A percentile compares a stretch with the other conserved stretches of the same genome.
Evolutionary conservation across 2,329 filamentous ascomycete genomes (phyloP).

Genomic region (Aspergillus cejpii): DNA sequence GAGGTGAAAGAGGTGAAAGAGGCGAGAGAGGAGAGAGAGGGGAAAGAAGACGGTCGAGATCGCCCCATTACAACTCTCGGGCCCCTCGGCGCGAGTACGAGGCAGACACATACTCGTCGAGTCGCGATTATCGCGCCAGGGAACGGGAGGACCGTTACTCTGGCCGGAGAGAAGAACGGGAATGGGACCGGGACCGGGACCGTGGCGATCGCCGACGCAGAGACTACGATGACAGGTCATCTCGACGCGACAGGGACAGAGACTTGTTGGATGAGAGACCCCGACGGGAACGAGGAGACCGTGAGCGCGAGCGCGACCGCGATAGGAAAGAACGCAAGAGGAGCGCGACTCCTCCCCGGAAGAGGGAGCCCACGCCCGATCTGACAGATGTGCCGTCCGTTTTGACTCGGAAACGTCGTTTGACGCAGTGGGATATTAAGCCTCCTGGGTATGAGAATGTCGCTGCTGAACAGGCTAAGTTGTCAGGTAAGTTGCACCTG

Average conservation of each 20-base stretch:
- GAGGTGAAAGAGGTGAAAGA: conserved; percentile 40
- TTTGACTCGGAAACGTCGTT: conserved; percentile 75
- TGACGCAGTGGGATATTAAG: conserved; percentile 99
- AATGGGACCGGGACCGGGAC: conserved; percentile 72
- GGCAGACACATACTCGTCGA: conserved; percentile 83
- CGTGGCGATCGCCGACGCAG: conserved; percentile 52
- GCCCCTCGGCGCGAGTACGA: conserved; percentile 64
- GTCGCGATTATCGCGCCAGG: conserved; percentile 82
- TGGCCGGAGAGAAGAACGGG: conserved; percentile 64
- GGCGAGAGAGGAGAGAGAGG: conserved; percentile 43
- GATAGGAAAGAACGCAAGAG: conserved; percentile 55
- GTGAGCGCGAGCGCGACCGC: conserved; percentile 35
- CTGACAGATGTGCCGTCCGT: conserved; percentile 79
- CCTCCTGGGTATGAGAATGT: conserved; percentile 97
- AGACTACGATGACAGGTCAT: conserved; percentile 56
- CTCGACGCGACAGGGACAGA: conserved; percentile 47
- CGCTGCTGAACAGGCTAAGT: conserved; percentile 94
- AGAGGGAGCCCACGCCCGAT: conserved; percentile 92
- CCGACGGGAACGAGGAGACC: conserved; percentile 35
- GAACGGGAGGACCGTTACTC: conserved; percentile 90
- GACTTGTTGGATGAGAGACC: conserved; percentile 59
- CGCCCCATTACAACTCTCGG: conserved; percentile 66
- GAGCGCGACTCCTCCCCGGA: conserved; percentile 75
- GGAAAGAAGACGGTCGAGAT: conserved; percentile 74
- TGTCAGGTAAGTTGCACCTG: conserved; percentile 54